Conservation (phyloP, 495 filamentous ascomycete genomes). For the Xylaria curta region DNA sequence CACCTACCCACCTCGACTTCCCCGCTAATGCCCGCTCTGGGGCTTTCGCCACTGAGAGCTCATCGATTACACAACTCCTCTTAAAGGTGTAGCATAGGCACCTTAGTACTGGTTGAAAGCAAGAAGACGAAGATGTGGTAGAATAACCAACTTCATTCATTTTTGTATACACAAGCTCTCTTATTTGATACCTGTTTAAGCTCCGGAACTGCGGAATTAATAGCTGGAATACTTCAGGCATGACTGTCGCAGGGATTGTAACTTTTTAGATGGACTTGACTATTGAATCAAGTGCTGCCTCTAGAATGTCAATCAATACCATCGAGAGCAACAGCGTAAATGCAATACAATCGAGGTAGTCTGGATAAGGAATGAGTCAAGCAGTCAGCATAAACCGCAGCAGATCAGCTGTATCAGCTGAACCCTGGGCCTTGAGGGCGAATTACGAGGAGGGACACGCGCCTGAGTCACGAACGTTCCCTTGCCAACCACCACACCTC, state of each 20-base stretch:
- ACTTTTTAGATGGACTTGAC: not conserved
- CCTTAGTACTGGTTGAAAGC: not conserved
- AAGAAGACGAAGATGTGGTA: not conserved
- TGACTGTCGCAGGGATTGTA: conserved; percentile 2
- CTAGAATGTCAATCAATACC: not conserved
- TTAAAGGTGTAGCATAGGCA: too few species aligned
- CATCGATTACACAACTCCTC: conserved; percentile 5
- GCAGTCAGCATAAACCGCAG: not conserved
- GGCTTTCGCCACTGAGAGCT: not conserved
- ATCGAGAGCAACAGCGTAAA: not conserved
- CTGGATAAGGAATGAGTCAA: not conserved
- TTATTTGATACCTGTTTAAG: not conserved
- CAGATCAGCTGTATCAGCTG: conserved; percentile 19
- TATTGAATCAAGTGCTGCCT: not conserved
- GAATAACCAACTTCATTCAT: not conserved
- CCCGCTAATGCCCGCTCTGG: conserved; percentile 4
- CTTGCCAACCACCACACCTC: conserved; percentile 25
- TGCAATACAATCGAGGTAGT: not conserved
- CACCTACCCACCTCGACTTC: not conserved
- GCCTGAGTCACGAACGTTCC: conserved; percentile 25
- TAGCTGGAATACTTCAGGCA: not conserved
- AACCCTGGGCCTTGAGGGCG: not conserved
- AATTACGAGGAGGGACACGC: conserved; percentile 14
- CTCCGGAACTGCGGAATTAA: not conserved
- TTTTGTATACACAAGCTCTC: not conserved